Conservation (phyloP, 140 eudicot species). For the Erigeron philadelphicus region DNA sequence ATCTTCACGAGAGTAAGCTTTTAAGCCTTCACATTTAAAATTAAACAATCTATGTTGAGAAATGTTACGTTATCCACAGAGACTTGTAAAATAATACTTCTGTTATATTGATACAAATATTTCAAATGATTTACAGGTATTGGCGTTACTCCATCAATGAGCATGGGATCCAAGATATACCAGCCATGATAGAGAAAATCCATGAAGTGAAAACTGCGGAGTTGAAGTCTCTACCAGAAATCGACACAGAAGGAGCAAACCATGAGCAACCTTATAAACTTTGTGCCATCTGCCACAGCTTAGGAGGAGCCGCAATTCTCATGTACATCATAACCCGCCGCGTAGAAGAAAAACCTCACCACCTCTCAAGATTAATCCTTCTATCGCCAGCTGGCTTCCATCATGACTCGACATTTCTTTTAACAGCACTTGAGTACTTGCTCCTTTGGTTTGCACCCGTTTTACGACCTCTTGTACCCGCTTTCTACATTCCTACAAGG, state of each 20-base stretch:
- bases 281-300: slow-evolving; percentile 82
- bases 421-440: slow-evolving; percentile 49
- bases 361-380: slow-evolving; percentile 74
- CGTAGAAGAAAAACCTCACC: slow-evolving; percentile 67
- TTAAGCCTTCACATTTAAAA: neutral
- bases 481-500: slow-evolving; percentile 79
- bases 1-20: slow-evolving; percentile 84
- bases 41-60: neutral
- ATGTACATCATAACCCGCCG: slow-evolving; percentile 73
- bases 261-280: slow-evolving; percentile 67
- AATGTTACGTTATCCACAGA: slow-evolving; percentile 1
- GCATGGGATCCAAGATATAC: slow-evolving; percentile 68
- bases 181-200: slow-evolving; percentile 76
- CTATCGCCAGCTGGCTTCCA: slow-evolving; percentile 97
- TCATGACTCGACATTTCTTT: slow-evolving; percentile 52
- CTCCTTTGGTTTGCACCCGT: slow-evolving; percentile 59
- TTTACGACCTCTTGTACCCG: slow-evolving; percentile 57
- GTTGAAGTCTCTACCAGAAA: slow-evolving; percentile 29
- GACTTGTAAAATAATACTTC: neutral
- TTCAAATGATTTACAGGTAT: slow-evolving; percentile 35
- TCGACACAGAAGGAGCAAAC: slow-evolving; percentile 34
- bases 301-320: slow-evolving; percentile 89
- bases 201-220: slow-evolving; percentile 63
- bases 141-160: slow-evolving; percentile 80
- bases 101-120: neutral